A percentile compares a stretch with the other conserved stretches of the same genome.
Evolutionary conservation across 352 stramenopile species (phyloP).

Genomic region (Phytopythium vexans): DNA sequence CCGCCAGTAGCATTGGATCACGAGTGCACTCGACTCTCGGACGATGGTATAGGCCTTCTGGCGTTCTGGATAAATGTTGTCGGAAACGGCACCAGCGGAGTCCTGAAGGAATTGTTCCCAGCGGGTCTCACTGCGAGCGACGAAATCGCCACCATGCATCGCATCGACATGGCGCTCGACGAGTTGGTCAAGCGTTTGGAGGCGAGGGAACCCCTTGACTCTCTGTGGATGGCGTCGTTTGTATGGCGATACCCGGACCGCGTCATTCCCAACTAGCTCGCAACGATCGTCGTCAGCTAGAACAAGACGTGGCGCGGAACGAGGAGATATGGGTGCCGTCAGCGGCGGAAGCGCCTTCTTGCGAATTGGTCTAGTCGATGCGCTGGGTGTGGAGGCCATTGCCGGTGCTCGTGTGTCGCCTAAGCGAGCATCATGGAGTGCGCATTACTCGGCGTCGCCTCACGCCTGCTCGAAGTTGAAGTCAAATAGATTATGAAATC

Average conservation of each 20-base stretch:
- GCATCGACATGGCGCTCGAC: conserved; percentile 29
- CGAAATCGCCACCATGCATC: conserved; percentile 40
- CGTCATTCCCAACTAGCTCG: no score
- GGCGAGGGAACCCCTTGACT: conserved; percentile 24
- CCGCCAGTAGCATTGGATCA: conserved; percentile 51
- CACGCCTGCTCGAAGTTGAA: no score
- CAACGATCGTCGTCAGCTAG: no score
- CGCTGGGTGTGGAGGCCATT: no score
- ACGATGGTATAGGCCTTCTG: conserved; percentile 13
- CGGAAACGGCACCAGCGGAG: conserved; percentile 17
- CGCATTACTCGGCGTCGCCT: no score
- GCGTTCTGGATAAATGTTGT: conserved; percentile 1
- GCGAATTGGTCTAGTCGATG: no score
- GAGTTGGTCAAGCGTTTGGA: conserved; percentile 48
- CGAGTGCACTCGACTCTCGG: conserved; percentile 32
- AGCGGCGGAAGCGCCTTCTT: no score
- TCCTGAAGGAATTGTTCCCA: conserved; percentile 32
- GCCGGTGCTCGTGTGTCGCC: no score
- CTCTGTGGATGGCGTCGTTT: background rate
- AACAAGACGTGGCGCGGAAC: no score
- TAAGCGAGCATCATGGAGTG: no score
- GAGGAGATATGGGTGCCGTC: no score
- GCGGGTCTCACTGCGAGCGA: conserved; percentile 35
- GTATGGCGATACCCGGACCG: background rate
- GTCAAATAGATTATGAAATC: no score